These are phyloP conservation scores for Annulohypoxylon nitens DNA, from an alignment of 495 filamentous ascomycete genomes.

Conservation along the genomic window DNA sequence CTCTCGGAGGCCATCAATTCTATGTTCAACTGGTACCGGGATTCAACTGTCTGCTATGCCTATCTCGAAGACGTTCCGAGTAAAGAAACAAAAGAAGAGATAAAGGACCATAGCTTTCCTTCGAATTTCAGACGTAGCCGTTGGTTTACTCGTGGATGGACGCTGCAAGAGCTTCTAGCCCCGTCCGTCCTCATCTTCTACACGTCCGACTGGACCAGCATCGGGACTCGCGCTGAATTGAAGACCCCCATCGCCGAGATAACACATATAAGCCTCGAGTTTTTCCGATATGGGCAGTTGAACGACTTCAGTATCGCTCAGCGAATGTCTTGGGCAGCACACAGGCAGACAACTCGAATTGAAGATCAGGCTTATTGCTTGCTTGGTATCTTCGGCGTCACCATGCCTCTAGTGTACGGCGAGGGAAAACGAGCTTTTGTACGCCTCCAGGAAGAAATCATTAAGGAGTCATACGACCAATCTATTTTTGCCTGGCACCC, in stretches of 20 bases:
- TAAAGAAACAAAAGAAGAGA: not conserved
- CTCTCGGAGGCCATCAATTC: conserved; percentile 8
- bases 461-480: conserved; percentile 2
- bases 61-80: conserved; percentile 2
- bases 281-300: not conserved
- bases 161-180: not conserved
- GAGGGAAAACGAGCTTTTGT: conserved; percentile 1
- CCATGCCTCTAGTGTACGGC: conserved; percentile 1
- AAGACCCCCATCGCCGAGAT: not conserved
- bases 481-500: conserved; percentile 5
- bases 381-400: not conserved
- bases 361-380: conserved; percentile 7
- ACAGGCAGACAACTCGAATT: not conserved
- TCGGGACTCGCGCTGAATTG: not conserved
- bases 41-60: not conserved
- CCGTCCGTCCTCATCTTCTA: not conserved
- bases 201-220: not conserved
- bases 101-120: not conserved
- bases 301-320: conserved; percentile 1
- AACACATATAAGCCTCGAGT: not conserved
- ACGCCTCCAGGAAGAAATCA: conserved; percentile 6
- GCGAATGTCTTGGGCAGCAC: conserved; percentile 5
- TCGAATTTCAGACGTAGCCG: not conserved
- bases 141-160: conserved; percentile 2
- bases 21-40: conserved; percentile 6